Evolutionary conservation across 768 basidiomycete genomes (phyloP).

Genomic region (Clavaria fumosa): DNA sequence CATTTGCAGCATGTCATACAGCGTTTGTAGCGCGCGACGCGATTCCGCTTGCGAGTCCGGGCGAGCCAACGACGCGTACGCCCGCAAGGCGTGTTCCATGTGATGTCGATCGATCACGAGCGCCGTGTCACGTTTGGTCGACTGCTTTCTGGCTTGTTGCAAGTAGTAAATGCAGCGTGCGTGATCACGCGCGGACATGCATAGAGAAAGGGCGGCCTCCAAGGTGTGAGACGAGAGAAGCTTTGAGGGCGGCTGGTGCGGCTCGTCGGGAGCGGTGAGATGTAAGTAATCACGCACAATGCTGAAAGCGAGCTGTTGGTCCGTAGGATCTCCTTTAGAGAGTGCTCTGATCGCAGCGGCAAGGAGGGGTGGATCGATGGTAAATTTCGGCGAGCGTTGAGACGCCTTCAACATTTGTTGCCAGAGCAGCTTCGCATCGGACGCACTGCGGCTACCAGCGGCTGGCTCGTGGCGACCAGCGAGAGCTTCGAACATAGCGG

Average conservation of each 20-base stretch:
- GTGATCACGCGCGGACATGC: constrained; percentile 32
- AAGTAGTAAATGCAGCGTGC: constrained; percentile 39
- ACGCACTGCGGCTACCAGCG: constrained; percentile 29
- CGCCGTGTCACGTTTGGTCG: constrained; percentile 22
- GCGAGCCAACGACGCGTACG: constrained; percentile 29
- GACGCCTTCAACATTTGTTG: constrained; percentile 39
- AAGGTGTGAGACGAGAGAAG: constrained; percentile 34
- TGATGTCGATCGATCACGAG: constrained; percentile 36
- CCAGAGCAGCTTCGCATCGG: constrained; percentile 64
- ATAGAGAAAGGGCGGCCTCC: constrained; percentile 38
- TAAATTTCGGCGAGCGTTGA: constrained; percentile 28
- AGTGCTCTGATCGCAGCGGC: constrained; percentile 39
- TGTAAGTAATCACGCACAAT: constrained; percentile 50
- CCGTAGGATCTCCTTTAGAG: constrained; percentile 35
- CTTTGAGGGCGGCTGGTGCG: constrained; percentile 22
- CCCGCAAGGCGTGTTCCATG: constrained; percentile 45
- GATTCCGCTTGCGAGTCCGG: constrained; percentile 16
- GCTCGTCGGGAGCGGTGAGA: constrained; percentile 32
- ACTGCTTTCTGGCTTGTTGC: constrained; percentile 38
- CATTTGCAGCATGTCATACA: constrained; percentile 57
- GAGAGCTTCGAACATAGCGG: constrained; percentile 46
- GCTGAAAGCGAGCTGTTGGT: constrained; percentile 52
- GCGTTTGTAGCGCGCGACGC: constrained; percentile 32
- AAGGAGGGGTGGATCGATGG: constrained; percentile 39
- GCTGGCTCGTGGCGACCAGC: constrained; percentile 14